Percentiles rank a stretch among this genome's conserved stretches.
phyloP scores from a whole-genome alignment of 192 early-diverging fungal species.

The Coemansia sp. region DNA sequence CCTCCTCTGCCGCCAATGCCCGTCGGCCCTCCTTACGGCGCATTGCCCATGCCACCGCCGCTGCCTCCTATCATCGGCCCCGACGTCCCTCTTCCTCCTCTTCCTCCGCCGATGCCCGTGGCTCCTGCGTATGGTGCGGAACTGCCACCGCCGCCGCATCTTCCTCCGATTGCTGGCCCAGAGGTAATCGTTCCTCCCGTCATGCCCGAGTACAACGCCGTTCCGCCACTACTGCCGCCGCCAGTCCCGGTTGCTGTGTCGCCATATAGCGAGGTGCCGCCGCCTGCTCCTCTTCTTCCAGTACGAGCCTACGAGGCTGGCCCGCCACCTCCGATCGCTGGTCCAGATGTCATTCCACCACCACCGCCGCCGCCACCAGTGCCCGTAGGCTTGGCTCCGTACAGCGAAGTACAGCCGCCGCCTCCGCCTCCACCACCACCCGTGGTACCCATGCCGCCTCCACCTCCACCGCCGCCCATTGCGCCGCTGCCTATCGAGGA shows the following conservation, averaged over 20 bases:
- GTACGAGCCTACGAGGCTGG: slow-evolving; percentile 13
- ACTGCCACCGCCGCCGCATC: slow-evolving; percentile 8
- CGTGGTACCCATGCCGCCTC: not conserved
- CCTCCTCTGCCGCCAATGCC: slow-evolving; percentile 11
- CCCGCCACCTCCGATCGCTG: slow-evolving; percentile 11
- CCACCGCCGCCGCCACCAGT: slow-evolving; percentile 31
- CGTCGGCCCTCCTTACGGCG: slow-evolving; percentile 1
- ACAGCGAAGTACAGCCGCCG: not conserved
- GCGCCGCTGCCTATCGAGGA: slow-evolving; percentile 20
- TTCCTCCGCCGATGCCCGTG: slow-evolving; percentile 3
- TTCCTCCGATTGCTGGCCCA: not conserved
- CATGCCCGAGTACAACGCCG: slow-evolving; percentile 8
- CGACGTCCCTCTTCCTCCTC: not conserved
- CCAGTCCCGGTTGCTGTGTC: slow-evolving; percentile 10
- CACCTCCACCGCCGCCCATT: slow-evolving; percentile 14
- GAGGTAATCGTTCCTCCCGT: not conserved
- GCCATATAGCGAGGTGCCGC: slow-evolving; percentile 17
- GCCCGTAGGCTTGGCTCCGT: slow-evolving; percentile 16
- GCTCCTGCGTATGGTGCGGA: not conserved
- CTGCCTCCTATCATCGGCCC: slow-evolving; percentile 21
- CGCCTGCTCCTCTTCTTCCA: slow-evolving; percentile 9
- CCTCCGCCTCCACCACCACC: slow-evolving; percentile 17
- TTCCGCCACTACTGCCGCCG: not conserved
- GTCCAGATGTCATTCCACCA: slow-evolving; percentile 5
- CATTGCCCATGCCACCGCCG: slow-evolving; percentile 9